Conservation (phyloP, 2,329 filamentous ascomycete species). For the Dissoconium aciculare region DNA sequence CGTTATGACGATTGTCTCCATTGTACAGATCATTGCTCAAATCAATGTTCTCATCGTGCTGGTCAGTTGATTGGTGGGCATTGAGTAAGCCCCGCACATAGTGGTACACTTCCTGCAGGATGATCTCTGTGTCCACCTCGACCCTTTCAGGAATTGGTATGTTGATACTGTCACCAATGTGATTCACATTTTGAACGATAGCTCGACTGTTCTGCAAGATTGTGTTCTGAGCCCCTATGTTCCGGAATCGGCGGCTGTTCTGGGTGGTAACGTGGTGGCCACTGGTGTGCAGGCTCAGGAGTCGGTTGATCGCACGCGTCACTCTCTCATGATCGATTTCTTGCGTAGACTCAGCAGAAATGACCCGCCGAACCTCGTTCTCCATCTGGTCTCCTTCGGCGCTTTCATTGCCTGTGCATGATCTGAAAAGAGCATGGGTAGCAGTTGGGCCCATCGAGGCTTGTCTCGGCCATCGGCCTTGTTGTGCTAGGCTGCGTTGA, state of each 20-base stretch:
- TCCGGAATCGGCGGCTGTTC: not conserved
- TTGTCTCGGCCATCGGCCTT: not conserved
- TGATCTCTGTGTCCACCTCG: not conserved
- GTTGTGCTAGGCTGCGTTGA: not conserved
- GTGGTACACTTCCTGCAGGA: conserved; percentile 1
- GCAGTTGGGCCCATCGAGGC: not conserved
- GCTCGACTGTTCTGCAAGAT: not conserved
- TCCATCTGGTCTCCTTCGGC: not conserved
- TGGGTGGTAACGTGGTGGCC: not conserved
- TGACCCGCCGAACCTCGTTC: not conserved
- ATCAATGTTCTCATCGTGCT: no score
- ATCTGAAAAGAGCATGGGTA: not conserved
- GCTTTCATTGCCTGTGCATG: no score
- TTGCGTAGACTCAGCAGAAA: not conserved
- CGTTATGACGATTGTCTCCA: no score
- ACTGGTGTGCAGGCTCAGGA: not conserved
- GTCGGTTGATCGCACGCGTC: not conserved
- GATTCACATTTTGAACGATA: not conserved
- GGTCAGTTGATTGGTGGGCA: not conserved
- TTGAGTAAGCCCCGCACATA: conserved; percentile 1
- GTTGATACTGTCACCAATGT: not conserved
- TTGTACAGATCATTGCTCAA: no score
- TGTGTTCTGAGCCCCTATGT: not conserved
- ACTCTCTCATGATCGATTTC: not conserved
- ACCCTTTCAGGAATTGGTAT: not conserved